Evolutionary conservation across 345 rosid species (phyloP).

Genomic region (Garcia nutans): DNA sequence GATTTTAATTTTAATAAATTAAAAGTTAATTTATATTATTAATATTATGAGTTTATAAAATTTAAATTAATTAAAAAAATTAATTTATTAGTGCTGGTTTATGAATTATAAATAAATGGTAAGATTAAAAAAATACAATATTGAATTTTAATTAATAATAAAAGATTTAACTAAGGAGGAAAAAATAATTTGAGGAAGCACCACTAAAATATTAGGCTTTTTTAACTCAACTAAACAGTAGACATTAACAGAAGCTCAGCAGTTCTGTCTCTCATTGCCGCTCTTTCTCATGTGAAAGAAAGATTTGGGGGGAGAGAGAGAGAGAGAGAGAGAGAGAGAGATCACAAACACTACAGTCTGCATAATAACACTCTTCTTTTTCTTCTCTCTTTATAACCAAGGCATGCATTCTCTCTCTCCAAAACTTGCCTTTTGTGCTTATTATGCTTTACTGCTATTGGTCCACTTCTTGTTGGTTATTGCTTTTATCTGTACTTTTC

Average conservation of each 20-base stretch:
- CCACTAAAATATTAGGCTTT: background rate
- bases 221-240: background rate
- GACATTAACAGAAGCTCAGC: conserved; percentile 38
- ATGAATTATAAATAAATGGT: too few relatives aligned
- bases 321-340: conserved; percentile 11
- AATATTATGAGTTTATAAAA: too few relatives aligned
- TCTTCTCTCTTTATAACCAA: conserved; percentile 17
- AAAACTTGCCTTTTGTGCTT: conserved; percentile 33
- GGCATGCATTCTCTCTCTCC: conserved; percentile 33
- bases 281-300: conserved; percentile 20
- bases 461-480: conserved; percentile 24
- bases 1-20: too few relatives aligned
- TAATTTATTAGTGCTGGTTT: too few relatives aligned
- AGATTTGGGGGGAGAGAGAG: background rate
- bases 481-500: conserved; percentile 30
- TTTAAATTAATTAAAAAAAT: too few relatives aligned
- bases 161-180: too few relatives aligned
- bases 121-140: too few relatives aligned
- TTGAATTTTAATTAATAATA: too few relatives aligned
- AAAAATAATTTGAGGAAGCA: too few relatives aligned
- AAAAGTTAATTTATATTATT: too few relatives aligned
- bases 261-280: conserved; percentile 38
- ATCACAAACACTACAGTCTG: too few relatives aligned
- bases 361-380: too few relatives aligned
- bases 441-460: conserved; percentile 30